Base-by-base conservation (phyloP, 2,329 filamentous ascomycete genomes). In the Chaetomium strumarium region DNA sequence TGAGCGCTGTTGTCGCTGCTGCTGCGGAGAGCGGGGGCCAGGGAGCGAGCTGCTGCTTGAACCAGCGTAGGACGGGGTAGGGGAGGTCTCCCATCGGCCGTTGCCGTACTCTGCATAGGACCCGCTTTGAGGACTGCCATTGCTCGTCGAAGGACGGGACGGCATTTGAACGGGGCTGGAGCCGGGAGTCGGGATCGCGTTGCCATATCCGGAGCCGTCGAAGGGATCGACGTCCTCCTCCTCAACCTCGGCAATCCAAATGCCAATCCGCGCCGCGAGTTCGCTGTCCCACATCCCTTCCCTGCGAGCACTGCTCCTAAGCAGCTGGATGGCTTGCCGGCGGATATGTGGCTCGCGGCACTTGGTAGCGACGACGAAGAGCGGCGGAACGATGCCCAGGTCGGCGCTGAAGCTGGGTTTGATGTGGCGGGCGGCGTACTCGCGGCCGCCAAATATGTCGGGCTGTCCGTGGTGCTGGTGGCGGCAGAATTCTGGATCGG, bases 231-330 rank as follows among this genome's bases (percentile, higher is more conserved):
- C 7, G 13, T 47, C 56, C 16, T 52, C 72, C 58, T 83, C 79
- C 58, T 83, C 79, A 14, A 81, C 70, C 9, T 71, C 67, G 64
- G 77, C 74, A 36, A 82, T 71, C 78, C 78, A 82, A 53, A 70
- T 71, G 43, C 73, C 75, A 58, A 83, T 81, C 8, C 73, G 73
- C 1, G 79, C 78, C 11, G 75, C 72, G 55, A 83, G 71, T 57
- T 80, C 75, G 60, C 78, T 83, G 60, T 88, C 83, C 84, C 84
- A 87, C 75, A 86, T 83, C 19, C 80, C 83, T 66, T 87, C 84
- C 45, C 83, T 72, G 42, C 83, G 74, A 8, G 81, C 77, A 61
- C 78, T 82, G 58, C 75, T 79, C 46, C 74, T 72, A 51, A 87
- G 67, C 36, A 87, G 66, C 63, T 79, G 73, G 39, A 86, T 81